Base-by-base conservation (phyloP, 176 grass and related monocot genomes). In the Oryza nivara region DNA sequence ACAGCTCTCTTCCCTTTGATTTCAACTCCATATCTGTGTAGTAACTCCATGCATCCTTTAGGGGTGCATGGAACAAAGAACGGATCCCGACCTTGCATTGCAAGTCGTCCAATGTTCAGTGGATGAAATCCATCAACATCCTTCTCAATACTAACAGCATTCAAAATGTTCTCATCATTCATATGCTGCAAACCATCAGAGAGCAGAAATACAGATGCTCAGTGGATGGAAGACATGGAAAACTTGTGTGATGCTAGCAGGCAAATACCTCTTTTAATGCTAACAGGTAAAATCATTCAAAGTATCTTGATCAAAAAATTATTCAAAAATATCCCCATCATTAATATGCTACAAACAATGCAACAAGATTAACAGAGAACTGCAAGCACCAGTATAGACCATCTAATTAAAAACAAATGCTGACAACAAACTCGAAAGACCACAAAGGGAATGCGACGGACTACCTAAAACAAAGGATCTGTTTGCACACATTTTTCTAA, bases 11-110 rank as follows among this genome's bases (percentile, higher is more conserved):
- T 95, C 80, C 91, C 96, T 83, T 98, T 95, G 65, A 98, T 92
- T 79, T 98, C 89, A 67, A 94, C 88, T 75, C 88, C 89, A 78
- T 76, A 90, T 89, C 96, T 86, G 80, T 86, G 79, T 25, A 98
- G 83, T 67, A 98, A 82, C 79, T 98, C 96, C 83, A 98, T 98
- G 85, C 96, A 98, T 89, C 96, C 91, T 90, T 95, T 98, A n/a
- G 96, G 96, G 36, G 96, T 98, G 88, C 96, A 98, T 45, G 96
- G 93, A 76, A 96, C 89, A 91, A 95, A 98, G 61, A 94, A 88
- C 0, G 96, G 91, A 44, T 99, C 84, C 41, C 96, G 70, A 28
- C 96, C 93, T 92, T 99, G 96, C 96, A 99, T 99, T 40, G 93
- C 91, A 78, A 99, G 93, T 44, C 91, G 88, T 35, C 96, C 96